Evolutionary conservation across 2,329 filamentous ascomycete genomes (phyloP), one percentile per base, ranked within the genome.

Genomic region (Endoconidiophora polonica): DNA sequence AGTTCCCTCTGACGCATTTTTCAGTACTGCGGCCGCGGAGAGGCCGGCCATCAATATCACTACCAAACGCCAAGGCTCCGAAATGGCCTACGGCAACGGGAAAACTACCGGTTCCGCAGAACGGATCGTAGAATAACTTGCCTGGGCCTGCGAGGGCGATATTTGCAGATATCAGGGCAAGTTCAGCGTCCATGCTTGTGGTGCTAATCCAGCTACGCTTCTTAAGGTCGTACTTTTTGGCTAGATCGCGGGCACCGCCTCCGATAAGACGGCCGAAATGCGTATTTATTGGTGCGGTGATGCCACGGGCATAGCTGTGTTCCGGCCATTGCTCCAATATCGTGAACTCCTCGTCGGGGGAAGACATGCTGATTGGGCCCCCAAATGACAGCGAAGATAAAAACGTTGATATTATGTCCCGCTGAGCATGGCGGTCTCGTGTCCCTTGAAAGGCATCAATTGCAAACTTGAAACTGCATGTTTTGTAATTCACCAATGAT

Each of bases 101-200:
- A 60, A 98, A 96, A 49, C 86, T 90, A 4, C 90, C 91, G 0
- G 91, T 96, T 3, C 91, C 91, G 53, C 91, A 87, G 60, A 98
- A 98, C 0, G 91, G 91, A 58, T 98, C 91, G 59, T 90, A 95
- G 58, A 94, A 85, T 2, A 96, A 62, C 60, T 85, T 93, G 0
- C 86, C 90, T 0, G 87, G 83, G 0, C 69, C 80, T 0, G 87
- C 87, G 12, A 85, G 76, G 0, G 86, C 85, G 57, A 98, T 79
- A 60, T 96, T 98, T 1, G 90, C 91, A 0, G 88, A 95, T 20
- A 98, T 69, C 1, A 98, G 73, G 10, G 87, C 85, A 41, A 98
- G 72, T 63, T 96, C 91, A 0, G 90, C 84, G 61, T 98, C 91
- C 91, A 98, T 96, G 43, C 85, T 91, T 0, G 91, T 98, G 0